These are phyloP conservation scores for Backusella mclennaniae DNA, from an alignment of 192 early-diverging fungal species.

Conservation along the genomic window DNA sequence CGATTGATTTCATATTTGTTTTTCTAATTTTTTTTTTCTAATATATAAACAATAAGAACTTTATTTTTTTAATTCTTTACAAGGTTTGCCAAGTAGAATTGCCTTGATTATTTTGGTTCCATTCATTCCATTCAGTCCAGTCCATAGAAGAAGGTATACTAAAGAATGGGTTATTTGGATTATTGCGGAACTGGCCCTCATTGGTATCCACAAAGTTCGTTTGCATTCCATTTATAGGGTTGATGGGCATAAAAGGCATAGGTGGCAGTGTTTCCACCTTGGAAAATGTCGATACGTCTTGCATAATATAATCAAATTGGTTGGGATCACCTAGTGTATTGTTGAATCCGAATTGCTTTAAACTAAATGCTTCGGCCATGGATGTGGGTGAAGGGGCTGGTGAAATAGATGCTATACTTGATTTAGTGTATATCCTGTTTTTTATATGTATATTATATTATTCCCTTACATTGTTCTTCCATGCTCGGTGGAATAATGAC, in stretches of 20 bases:
- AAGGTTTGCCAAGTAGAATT: slow-evolving; percentile 11
- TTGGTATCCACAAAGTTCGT: slow-evolving; percentile 5
- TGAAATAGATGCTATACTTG: background rate
- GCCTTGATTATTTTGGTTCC: slow-evolving; percentile 26
- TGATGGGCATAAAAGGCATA: slow-evolving; percentile 8
- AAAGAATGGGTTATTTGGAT: slow-evolving; percentile 34
- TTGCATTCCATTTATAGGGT: background rate
- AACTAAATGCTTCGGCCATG: slow-evolving; percentile 24
- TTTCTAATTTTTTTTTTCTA: background rate
- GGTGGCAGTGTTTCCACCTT: background rate
- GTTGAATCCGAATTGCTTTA: slow-evolving; percentile 36
- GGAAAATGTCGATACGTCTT: slow-evolving; percentile 12
- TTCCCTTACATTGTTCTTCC: background rate
- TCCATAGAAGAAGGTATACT: slow-evolving; percentile 32
- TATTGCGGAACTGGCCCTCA: slow-evolving; percentile 24
- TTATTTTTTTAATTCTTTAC: background rate
- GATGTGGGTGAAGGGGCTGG: slow-evolving; percentile 15
- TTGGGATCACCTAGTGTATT: slow-evolving; percentile 14
- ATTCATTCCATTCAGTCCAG: slow-evolving; percentile 33
- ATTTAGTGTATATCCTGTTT: background rate
- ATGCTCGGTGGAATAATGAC: slow-evolving; percentile 4
- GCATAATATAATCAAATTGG: slow-evolving; percentile 7
- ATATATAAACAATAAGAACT: background rate
- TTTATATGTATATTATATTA: too few relatives aligned
- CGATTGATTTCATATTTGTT: background rate